Evolutionary conservation across 148 eudicot species (phyloP), one percentile per base, ranked within the genome.

Genomic region (Pharnaceum exiguum): DNA sequence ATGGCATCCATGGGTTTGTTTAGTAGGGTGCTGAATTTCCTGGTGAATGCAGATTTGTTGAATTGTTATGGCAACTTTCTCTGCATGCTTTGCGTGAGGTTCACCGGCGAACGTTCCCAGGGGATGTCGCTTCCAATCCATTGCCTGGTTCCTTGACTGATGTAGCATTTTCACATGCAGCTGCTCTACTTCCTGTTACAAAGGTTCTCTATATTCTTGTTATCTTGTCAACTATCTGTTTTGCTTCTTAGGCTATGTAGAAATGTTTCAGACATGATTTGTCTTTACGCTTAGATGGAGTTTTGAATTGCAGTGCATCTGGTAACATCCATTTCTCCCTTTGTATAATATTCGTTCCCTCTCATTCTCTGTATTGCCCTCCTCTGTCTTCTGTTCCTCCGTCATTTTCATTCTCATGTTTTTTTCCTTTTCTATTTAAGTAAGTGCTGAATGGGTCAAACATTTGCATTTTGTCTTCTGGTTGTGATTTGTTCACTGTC

Each of bases 161-260:
- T 71, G 99, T 93, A 43, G 96, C 99, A 69, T 83, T 93, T 73
- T 93, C 99, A 12, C 99, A 93, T 69, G 99, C 99, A 18, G 94
- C 99, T 59, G 89, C 99, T 19, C 68, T 93, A 52, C 96, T 93
- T 77, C 99, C 99, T 70, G 81, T 89, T 26, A 93, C 99, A 16
- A 93, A 93, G 99, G 99, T 93, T 28, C 42, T n/a, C 31, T 35
- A 10, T 40, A 16, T 46, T 43, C 2, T 1, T 22, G 19, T 5
- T 3, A 29, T 31, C 5, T 17, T 29, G n/a, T 51, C 39, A 40
- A 23, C 30, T 15, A 27, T 49, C 16, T 24, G 26, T 36, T 55
- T 33, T 24, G 21, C 26, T n/a, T n/a, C 37, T 46, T 40, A 37
- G 46, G 42, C n/a, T 61, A 18, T 33, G n/a, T 46, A 28, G 22